These are phyloP conservation scores for Tetracladium marchalianum DNA, from an alignment of 495 filamentous ascomycete genomes.

Conservation along the genomic window DNA sequence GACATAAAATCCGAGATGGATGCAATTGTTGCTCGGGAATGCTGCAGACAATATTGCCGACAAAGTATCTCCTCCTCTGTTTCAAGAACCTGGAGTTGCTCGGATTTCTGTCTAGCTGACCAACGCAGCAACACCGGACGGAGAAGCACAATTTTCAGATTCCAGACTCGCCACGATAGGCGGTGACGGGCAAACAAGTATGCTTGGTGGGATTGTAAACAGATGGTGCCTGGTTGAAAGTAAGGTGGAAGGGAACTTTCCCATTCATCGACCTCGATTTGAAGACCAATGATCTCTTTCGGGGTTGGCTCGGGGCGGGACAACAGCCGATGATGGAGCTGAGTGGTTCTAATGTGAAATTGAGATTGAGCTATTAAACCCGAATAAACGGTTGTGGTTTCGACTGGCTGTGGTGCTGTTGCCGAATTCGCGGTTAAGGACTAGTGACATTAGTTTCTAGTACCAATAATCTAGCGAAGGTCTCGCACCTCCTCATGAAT, in stretches of 20 bases:
- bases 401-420: constrained; percentile 30
- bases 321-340: constrained; percentile 40
- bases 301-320: constrained; percentile 38
- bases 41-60: constrained; percentile 26
- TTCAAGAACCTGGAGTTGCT: neutral
- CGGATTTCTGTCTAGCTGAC: neutral
- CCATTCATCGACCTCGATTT: constrained; percentile 40
- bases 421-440: constrained; percentile 24
- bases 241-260: constrained; percentile 34
- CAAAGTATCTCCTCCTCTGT: neutral
- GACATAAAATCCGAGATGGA: constrained; percentile 30
- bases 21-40: constrained; percentile 32
- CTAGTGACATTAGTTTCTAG: constrained; percentile 22
- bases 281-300: constrained; percentile 34
- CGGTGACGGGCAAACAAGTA: constrained; percentile 29
- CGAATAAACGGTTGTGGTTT: constrained; percentile 38
- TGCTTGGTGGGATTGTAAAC: constrained; percentile 22
- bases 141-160: constrained; percentile 41
- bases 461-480: neutral
- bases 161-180: constrained; percentile 41
- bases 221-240: constrained; percentile 24
- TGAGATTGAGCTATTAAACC: constrained; percentile 36
- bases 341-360: constrained; percentile 40
- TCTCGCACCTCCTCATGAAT: constrained; percentile 32
- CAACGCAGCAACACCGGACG: constrained; percentile 38